Evolutionary conservation across 352 stramenopile species (phyloP).

Genomic region (Globisporangium paddicum): DNA sequence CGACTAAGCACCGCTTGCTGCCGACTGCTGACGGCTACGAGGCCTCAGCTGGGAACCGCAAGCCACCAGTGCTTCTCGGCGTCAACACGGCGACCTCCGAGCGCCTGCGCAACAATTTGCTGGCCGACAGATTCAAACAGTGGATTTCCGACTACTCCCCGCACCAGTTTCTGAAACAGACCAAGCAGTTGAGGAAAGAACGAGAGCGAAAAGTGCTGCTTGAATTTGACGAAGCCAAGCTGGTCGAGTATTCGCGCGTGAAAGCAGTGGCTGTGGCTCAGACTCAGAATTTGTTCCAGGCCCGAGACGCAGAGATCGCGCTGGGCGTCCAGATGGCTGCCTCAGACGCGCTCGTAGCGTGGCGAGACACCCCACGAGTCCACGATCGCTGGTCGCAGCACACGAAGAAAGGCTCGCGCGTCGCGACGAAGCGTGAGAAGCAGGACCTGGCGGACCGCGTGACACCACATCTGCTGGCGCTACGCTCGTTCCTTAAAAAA

Average conservation of each 20-base stretch:
- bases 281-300: not conserved
- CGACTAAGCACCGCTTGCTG: slow-evolving; percentile 27
- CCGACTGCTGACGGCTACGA: slow-evolving; percentile 35
- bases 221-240: slow-evolving; percentile 33
- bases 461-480: slow-evolving; percentile 33
- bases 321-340: slow-evolving; percentile 43
- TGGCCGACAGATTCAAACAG: slow-evolving; percentile 36
- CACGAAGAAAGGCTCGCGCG: slow-evolving; percentile 10
- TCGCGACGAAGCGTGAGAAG: slow-evolving; percentile 29
- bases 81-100: slow-evolving; percentile 36
- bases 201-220: slow-evolving; percentile 36
- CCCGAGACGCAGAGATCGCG: slow-evolving; percentile 38
- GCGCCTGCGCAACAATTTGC: slow-evolving; percentile 29
- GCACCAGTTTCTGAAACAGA: slow-evolving; percentile 27
- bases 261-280: slow-evolving; percentile 15
- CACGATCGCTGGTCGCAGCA: slow-evolving; percentile 23
- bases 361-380: slow-evolving; percentile 28
- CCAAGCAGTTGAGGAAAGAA: slow-evolving; percentile 29
- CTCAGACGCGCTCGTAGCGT: slow-evolving; percentile 42
- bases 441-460: slow-evolving; percentile 28
- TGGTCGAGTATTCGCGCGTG: slow-evolving; percentile 19
- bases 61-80: slow-evolving; percentile 17
- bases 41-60: slow-evolving; percentile 9
- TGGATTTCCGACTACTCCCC: slow-evolving; percentile 42
- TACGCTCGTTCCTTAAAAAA: slow-evolving; percentile 21